Evolutionary conservation across 306 rosid species (phyloP), one percentile per base, ranked within the genome.

Genomic region (Luffa acutangula): DNA sequence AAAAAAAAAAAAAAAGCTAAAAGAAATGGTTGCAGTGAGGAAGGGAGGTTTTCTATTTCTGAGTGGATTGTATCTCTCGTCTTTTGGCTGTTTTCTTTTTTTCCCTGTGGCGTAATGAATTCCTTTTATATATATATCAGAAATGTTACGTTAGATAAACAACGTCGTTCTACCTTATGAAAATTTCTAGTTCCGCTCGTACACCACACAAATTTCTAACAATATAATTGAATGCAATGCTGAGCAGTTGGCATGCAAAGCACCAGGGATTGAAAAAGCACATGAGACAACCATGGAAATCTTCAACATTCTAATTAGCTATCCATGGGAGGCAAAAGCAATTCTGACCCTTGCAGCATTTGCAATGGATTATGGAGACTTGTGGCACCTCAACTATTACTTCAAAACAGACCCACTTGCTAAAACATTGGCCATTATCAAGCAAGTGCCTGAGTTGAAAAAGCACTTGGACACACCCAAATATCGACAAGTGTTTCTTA

Each of bases 291-390:
- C 81, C 4, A 62, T 65, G 81, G 59, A 52, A 15, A 79, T 79
- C 3, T 31, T 79, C 4, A 13, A 31, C 33, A 63, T 62, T 37
- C 8, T 79, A 43, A 60, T 12, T 0, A 52, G 33, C 37, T 79
- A 64, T 64, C 60, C 57, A 79, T 79, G 81, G 81, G 81, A 78
- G 6, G 75, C 73, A 34, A 78, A 78, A n/a, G 75, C 81, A 8
- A 37, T 78, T 37, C 63, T 78, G 6, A 48, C 75, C 8, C 17
- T 60, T 0, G 81, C 81, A 42, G 81, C 81, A 25, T 78, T 78
- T 78, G 14, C 75, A 3, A 17, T 25, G 45, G 81, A 62, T 12
- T 78, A 78, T 64, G 81, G 81, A 31, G 81, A 78, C 2, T 48
- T 78, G 33, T 78, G 81, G 81, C 81, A 60, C 9, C 81, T 78